A percentile compares a stretch with the other conserved stretches of the same genome.
Conservation (phyloP, 768 basidiomycete species). For the Kwoniella mangroviensis region DNA sequence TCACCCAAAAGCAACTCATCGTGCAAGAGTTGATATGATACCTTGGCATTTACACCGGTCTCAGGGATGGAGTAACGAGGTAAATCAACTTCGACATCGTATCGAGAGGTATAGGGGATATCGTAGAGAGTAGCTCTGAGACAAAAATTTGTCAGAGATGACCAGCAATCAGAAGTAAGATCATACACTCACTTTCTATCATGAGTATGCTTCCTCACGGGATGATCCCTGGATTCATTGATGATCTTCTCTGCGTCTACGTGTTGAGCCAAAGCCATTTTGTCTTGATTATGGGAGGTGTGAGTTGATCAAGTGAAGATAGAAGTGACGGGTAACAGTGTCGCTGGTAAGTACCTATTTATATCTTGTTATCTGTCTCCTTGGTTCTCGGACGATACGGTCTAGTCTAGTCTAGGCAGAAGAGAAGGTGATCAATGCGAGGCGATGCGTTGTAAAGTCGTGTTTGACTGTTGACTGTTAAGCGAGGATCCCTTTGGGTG, state of each 20-base stretch:
- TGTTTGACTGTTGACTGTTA: neutral
- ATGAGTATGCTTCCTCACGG: slow-evolving; percentile 46
- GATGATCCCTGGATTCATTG: slow-evolving; percentile 59
- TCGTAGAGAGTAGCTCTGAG: slow-evolving; percentile 47
- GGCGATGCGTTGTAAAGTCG: slow-evolving; percentile 1
- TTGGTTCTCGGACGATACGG: neutral
- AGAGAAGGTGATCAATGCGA: slow-evolving; percentile 4
- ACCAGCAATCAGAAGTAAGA: neutral
- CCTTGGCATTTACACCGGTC: slow-evolving; percentile 42
- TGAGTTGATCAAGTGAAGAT: neutral
- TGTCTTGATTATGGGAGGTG: slow-evolving; percentile 13
- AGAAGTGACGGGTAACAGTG: neutral
- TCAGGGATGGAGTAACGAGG: slow-evolving; percentile 53
- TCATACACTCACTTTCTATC: slow-evolving; percentile 35
- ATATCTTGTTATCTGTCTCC: neutral
- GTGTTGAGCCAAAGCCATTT: slow-evolving; percentile 49
- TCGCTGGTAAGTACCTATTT: neutral
- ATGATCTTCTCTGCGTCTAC: slow-evolving; percentile 73
- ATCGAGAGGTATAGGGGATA: slow-evolving; percentile 47
- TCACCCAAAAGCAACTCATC: slow-evolving; percentile 65
- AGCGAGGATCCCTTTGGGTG: neutral
- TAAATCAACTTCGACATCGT: slow-evolving; percentile 47
- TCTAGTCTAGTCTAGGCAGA: neutral
- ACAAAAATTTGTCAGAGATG: neutral
- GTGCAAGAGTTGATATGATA: slow-evolving; percentile 58